These are phyloP conservation scores for Catenaria anguillulae DNA, from an alignment of 371 early-diverging fungal species.

Conservation along the genomic window DNA sequence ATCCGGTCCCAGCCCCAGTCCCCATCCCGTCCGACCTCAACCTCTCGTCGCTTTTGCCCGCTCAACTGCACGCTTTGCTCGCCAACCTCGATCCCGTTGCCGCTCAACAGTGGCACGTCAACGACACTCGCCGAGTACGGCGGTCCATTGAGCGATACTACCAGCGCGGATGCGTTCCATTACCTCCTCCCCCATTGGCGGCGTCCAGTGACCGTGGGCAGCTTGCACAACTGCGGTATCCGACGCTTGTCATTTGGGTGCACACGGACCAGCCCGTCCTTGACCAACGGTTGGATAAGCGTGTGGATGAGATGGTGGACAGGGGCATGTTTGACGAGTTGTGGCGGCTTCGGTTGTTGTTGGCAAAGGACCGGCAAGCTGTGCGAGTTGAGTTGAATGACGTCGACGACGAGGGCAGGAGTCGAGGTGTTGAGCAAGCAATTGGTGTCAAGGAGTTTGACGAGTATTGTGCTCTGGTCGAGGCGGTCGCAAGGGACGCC, in stretches of 20 bases:
- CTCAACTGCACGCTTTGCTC: constrained; percentile 39
- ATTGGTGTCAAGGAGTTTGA: constrained; percentile 79
- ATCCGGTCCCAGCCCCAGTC: neutral
- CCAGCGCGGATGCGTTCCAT: no score
- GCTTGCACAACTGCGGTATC: constrained; percentile 21
- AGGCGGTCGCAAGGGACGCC: constrained; percentile 12
- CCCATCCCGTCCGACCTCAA: no score
- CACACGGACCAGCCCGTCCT: neutral
- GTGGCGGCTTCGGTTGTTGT: constrained; percentile 45
- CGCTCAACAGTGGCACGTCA: constrained; percentile 83
- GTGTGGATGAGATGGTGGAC: constrained; percentile 15
- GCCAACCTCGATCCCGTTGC: constrained; percentile 63
- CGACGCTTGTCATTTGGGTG: constrained; percentile 65
- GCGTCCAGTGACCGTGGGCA: neutral
- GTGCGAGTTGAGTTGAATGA: constrained; percentile 11
- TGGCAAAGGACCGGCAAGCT: constrained; percentile 22
- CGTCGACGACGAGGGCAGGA: constrained; percentile 9
- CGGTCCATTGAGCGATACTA: constrained; percentile 46
- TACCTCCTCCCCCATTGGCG: no score
- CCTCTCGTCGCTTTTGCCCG: no score
- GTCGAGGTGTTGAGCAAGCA: constrained; percentile 68
- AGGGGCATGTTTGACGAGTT: constrained; percentile 69
- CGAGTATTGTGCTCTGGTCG: constrained; percentile 41
- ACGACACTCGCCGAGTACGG: constrained; percentile 69
- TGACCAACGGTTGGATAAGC: neutral